phyloP scores from a whole-genome alignment of 2,329 filamentous ascomycete species.

The Talaromyces sp. region DNA sequence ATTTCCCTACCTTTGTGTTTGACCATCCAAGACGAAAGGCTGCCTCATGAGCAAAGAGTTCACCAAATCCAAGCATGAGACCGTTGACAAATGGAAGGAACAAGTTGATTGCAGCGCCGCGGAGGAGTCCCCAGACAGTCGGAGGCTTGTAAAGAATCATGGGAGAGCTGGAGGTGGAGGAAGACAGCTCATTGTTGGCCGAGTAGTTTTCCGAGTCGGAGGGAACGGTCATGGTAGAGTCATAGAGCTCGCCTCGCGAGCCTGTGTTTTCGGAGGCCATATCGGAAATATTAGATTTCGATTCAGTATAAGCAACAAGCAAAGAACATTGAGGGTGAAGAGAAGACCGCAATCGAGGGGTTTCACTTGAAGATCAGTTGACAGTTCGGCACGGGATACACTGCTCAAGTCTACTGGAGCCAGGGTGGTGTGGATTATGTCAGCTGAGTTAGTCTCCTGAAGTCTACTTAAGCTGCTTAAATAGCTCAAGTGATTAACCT shows the following conservation, averaged over 20 bases:
- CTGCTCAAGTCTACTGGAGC: too few relatives aligned
- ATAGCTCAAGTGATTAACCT: too few relatives aligned
- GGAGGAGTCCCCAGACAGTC: conserved; percentile 79
- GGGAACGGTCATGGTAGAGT: conserved; percentile 48
- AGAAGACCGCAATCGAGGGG: not conserved
- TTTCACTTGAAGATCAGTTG: not conserved
- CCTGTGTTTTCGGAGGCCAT: conserved; percentile 39
- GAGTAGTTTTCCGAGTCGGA: conserved; percentile 55
- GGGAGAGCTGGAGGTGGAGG: conserved; percentile 41
- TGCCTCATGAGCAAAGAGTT: conserved; percentile 93
- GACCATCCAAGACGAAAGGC: conserved; percentile 93
- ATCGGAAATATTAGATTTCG: conserved; percentile 3
- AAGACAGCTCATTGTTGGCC: conserved; percentile 40
- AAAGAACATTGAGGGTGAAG: not conserved
- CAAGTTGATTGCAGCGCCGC: conserved; percentile 94
- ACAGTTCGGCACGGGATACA: conserved; percentile 6
- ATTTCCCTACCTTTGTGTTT: conserved; percentile 79
- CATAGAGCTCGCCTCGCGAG: conserved; percentile 43
- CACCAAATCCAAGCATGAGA: conserved; percentile 96
- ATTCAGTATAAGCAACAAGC: conserved; percentile 1
- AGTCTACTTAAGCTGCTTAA: too few relatives aligned
- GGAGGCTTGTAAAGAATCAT: conserved; percentile 78
- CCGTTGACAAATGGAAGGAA: conserved; percentile 94
- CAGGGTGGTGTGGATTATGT: conserved; percentile 5
- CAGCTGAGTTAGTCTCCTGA: too few relatives aligned